Evolutionary conservation across 176 grass and related monocot species (phyloP).

Genomic region (Rhynchospora pubera): DNA sequence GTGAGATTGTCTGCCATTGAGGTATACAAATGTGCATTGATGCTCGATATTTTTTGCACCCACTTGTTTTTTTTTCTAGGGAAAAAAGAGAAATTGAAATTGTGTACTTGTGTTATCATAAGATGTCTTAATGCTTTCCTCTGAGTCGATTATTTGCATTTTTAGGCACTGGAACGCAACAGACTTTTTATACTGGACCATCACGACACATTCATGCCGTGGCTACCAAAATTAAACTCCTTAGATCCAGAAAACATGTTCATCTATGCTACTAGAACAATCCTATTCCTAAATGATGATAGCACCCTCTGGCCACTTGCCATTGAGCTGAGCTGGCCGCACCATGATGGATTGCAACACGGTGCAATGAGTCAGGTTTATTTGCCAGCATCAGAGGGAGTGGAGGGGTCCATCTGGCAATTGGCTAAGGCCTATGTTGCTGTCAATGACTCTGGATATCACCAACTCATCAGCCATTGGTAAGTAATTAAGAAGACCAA

Average conservation of each 20-base stretch:
- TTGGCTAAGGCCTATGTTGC: constrained; percentile 84
- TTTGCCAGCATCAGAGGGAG: constrained; percentile 39
- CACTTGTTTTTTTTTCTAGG: neutral
- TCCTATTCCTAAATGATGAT: constrained; percentile 62
- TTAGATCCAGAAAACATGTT: constrained; percentile 31
- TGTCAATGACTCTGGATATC: constrained; percentile 77
- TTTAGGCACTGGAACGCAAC: constrained; percentile 45
- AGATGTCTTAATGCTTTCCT: neutral
- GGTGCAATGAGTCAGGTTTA: constrained; percentile 55
- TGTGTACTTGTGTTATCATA: neutral
- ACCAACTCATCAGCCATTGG: constrained; percentile 93
- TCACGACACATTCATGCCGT: constrained; percentile 84
- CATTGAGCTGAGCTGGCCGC: constrained; percentile 72
- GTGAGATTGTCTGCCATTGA: constrained; percentile 22
- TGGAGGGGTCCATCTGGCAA: constrained; percentile 59
- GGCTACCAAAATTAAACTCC: constrained; percentile 52
- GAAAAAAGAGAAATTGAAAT: neutral
- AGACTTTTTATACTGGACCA: constrained; percentile 77
- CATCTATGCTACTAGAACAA: constrained; percentile 75
- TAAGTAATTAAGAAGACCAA: neutral
- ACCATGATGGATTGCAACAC: constrained; percentile 19
- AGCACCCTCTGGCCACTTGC: constrained; percentile 45
- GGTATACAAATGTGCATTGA: neutral
- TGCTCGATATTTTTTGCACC: neutral
- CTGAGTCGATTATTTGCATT: neutral